A percentile compares a stretch with the other conserved stretches of the same genome.
Evolutionary conservation across 352 stramenopile genomes (phyloP).

Genomic region (Aphanomyces euteiches): DNA sequence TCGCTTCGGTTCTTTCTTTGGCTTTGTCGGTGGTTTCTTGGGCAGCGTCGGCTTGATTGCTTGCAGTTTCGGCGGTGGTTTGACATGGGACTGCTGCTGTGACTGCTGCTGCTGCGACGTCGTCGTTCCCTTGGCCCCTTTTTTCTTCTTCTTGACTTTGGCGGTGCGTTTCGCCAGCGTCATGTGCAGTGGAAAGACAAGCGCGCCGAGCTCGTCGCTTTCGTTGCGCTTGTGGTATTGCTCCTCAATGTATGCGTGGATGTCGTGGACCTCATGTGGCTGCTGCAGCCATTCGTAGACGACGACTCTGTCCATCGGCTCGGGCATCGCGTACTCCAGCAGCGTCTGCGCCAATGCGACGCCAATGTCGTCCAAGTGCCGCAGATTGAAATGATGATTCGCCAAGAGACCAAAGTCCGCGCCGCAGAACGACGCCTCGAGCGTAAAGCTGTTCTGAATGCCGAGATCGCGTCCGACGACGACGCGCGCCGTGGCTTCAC

Average conservation of each 20-base stretch:
- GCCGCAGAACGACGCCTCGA: constrained; percentile 86
- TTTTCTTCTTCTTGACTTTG: constrained; percentile 18
- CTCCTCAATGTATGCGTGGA: constrained; percentile 17
- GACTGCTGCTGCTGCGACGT: background rate
- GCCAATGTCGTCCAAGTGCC: constrained; percentile 38
- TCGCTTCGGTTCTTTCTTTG: constrained; percentile 8
- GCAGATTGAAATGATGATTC: constrained; percentile 64
- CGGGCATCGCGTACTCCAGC: constrained; percentile 17
- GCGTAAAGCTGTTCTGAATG: constrained; percentile 74
- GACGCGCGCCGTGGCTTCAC: constrained; percentile 76
- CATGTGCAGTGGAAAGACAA: constrained; percentile 25
- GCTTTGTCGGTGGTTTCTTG: constrained; percentile 15
- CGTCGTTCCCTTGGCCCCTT: background rate
- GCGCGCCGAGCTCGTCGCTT: background rate
- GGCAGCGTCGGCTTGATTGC: background rate
- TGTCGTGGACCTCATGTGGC: background rate
- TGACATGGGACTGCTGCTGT: background rate
- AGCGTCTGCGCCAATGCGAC: constrained; percentile 13
- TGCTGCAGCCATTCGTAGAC: constrained; percentile 24
- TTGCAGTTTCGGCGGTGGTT: background rate
- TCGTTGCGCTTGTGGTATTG: background rate
- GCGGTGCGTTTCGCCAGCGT: constrained; percentile 2
- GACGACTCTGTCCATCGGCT: constrained; percentile 7
- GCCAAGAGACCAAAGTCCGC: constrained; percentile 60
- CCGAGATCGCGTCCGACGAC: constrained; percentile 77